A percentile compares a stretch with the other conserved stretches of the same genome.
Evolutionary conservation across 2,329 filamentous ascomycete species (phyloP).

Genomic region (Ophiostoma triangulosporum): DNA sequence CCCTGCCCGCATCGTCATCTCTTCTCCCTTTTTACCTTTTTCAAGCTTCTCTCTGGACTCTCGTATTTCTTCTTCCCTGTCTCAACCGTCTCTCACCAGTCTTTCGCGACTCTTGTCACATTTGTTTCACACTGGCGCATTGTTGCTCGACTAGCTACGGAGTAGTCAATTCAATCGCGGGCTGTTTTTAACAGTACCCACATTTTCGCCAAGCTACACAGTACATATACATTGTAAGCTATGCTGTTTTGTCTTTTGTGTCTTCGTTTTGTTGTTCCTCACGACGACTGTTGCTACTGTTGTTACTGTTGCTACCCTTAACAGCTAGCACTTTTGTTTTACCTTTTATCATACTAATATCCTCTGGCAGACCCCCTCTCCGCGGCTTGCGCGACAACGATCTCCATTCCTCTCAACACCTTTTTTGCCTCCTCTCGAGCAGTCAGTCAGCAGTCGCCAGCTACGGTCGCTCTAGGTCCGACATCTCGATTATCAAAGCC

Average conservation of each 20-base stretch:
- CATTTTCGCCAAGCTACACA: conserved; percentile 8
- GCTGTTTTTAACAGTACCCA: conserved; percentile 1
- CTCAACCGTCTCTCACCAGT: background rate
- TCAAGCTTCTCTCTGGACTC: background rate
- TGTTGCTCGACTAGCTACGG: background rate
- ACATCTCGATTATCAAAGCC: background rate
- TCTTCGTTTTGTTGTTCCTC: conserved; percentile 1
- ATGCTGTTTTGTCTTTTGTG: background rate
- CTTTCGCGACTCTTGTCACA: background rate
- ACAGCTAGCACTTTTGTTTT: background rate
- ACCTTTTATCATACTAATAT: background rate
- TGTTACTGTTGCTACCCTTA: background rate
- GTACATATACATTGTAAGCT: background rate
- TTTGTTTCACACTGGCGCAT: background rate
- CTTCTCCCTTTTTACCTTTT: background rate
- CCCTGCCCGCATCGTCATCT: background rate
- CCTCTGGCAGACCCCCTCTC: background rate
- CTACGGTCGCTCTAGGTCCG: background rate
- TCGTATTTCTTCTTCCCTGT: background rate
- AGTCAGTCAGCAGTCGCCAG: background rate
- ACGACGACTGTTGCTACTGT: background rate
- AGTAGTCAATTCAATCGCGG: background rate
- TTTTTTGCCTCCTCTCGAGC: background rate
- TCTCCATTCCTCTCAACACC: background rate
- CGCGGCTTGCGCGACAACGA: background rate